phyloP scores from a whole-genome alignment of 805 yeast genomes.

The Candida rishiriensis region DNA sequence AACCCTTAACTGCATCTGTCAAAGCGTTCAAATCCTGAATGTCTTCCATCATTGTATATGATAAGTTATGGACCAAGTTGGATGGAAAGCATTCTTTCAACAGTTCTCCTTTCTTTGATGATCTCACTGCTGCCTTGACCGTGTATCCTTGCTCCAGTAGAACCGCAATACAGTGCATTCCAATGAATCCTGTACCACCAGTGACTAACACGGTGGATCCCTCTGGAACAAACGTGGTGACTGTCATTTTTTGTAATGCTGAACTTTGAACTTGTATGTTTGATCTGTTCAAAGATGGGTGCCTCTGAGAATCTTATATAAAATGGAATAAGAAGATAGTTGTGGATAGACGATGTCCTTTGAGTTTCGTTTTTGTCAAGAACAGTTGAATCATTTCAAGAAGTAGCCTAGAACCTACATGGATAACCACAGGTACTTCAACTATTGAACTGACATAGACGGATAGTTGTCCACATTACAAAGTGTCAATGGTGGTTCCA shows the following conservation, averaged over 20 bases:
- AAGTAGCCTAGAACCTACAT: too few relatives aligned
- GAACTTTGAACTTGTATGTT: neutral
- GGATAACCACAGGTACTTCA: too few relatives aligned
- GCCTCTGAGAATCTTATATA: neutral
- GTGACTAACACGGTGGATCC: constrained; percentile 33
- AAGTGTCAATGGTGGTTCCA: too few relatives aligned
- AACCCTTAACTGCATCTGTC: constrained; percentile 42
- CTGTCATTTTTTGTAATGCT: neutral
- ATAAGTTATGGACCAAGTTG: constrained; percentile 20
- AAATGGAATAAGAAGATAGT: too few relatives aligned
- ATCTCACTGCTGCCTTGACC: constrained; percentile 44
- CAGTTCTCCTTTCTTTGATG: constrained; percentile 22
- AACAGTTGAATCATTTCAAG: too few relatives aligned
- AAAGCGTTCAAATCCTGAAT: constrained; percentile 39
- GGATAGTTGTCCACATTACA: too few relatives aligned
- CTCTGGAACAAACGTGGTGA: neutral
- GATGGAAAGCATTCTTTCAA: constrained; percentile 5
- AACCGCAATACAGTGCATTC: constrained; percentile 34
- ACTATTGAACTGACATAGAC: too few relatives aligned
- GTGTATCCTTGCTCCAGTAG: constrained; percentile 35
- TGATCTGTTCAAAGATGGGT: neutral
- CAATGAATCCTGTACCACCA: constrained; percentile 49
- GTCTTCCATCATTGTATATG: constrained; percentile 44
- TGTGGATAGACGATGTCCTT: too few relatives aligned
- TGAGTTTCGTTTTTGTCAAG: too few relatives aligned